Evolutionary conservation across 2,329 filamentous ascomycete species (phyloP).

Genomic region (Curvularia spicifera): DNA sequence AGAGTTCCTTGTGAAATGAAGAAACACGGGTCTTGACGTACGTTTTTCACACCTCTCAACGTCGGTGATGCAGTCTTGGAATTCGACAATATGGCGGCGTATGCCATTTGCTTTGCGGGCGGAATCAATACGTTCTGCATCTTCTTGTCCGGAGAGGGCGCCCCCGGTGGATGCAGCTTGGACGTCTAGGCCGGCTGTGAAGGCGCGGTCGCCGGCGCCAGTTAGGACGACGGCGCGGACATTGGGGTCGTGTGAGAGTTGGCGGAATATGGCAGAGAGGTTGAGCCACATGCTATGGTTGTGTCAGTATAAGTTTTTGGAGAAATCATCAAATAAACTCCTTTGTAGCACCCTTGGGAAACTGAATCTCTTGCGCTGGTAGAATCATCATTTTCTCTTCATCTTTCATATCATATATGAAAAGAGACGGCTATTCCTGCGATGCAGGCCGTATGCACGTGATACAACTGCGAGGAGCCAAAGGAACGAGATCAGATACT

Average conservation of each 20-base stretch:
- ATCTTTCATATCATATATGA: not conserved
- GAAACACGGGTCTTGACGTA: not conserved
- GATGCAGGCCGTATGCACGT: not conserved
- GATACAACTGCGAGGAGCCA: not conserved
- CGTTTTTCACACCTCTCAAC: slow-evolving; percentile 88
- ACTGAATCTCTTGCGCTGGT: not conserved
- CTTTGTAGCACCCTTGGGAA: not conserved
- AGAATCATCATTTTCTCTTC: too few relatives aligned
- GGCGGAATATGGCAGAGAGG: slow-evolving; percentile 72
- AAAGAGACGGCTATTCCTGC: not conserved
- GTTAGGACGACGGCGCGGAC: slow-evolving; percentile 81
- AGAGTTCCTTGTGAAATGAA: not conserved
- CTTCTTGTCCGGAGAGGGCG: slow-evolving; percentile 47
- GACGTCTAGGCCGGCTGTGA: slow-evolving; percentile 86
- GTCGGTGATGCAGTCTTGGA: slow-evolving; percentile 77
- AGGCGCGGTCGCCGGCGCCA: slow-evolving; percentile 81
- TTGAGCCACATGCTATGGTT: slow-evolving; percentile 78
- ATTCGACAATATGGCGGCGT: slow-evolving; percentile 74
- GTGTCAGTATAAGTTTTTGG: not conserved
- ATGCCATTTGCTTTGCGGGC: slow-evolving; percentile 62
- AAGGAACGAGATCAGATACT: slow-evolving; percentile 28
- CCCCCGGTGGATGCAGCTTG: slow-evolving; percentile 66
- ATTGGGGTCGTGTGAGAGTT: slow-evolving; percentile 72
- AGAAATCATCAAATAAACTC: too few relatives aligned
- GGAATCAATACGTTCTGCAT: slow-evolving; percentile 56